phyloP scores from a whole-genome alignment of 768 basidiomycete genomes.

The Tylopilus sp. region DNA sequence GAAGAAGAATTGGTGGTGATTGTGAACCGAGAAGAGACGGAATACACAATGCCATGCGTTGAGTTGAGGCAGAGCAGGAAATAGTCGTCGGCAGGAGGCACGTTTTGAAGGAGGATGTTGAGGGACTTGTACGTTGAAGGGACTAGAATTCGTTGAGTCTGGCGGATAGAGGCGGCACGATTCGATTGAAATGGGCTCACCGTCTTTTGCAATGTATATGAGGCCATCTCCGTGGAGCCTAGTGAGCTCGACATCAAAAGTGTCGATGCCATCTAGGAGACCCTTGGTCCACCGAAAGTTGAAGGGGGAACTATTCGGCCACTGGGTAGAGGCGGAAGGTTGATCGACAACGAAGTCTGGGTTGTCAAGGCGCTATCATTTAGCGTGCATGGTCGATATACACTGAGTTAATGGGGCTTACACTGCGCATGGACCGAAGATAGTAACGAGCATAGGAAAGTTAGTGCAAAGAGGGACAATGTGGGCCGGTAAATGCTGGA shows the following conservation, averaged over 20 bases:
- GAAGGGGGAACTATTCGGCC: slow-evolving; percentile 30
- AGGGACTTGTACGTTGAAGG: slow-evolving; percentile 37
- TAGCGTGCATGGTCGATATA: not conserved
- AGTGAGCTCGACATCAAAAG: slow-evolving; percentile 73
- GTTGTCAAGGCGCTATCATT: not conserved
- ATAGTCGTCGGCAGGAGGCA: slow-evolving; percentile 73
- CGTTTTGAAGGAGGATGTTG: slow-evolving; percentile 60
- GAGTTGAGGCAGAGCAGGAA: slow-evolving; percentile 74
- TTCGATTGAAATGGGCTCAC: slow-evolving; percentile 36
- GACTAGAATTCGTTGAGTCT: slow-evolving; percentile 27
- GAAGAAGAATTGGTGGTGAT: slow-evolving; percentile 41
- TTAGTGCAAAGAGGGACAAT: slow-evolving; percentile 2
- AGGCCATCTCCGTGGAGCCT: slow-evolving; percentile 57
- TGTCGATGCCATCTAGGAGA: slow-evolving; percentile 52
- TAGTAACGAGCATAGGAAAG: slow-evolving; percentile 11
- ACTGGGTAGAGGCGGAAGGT: slow-evolving; percentile 18
- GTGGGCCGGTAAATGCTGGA: not conserved
- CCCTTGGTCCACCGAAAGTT: slow-evolving; percentile 66
- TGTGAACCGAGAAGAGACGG: slow-evolving; percentile 61
- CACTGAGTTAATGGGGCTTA: not conserved
- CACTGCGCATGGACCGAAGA: slow-evolving; percentile 20
- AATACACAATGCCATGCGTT: slow-evolving; percentile 60
- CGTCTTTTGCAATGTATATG: slow-evolving; percentile 59
- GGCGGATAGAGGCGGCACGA: too few relatives aligned
- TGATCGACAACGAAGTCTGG: slow-evolving; percentile 28